Evolutionary conservation across 768 basidiomycete genomes (phyloP).

Genomic region (Termitomyces sp.): DNA sequence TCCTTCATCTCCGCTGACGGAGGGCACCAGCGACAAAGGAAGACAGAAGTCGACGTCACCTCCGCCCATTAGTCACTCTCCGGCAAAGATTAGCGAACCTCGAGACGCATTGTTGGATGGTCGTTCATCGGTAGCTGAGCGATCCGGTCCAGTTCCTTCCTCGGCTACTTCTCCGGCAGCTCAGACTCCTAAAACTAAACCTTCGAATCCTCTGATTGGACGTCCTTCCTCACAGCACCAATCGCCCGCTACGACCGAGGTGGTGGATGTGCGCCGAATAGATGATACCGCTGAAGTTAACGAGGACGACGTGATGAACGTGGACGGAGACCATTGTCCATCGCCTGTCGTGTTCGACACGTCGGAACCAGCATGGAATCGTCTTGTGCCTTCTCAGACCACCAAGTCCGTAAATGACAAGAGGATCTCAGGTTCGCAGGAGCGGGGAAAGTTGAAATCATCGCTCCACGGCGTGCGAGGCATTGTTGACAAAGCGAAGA

Average conservation of each 20-base stretch:
- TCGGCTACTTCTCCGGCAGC: not conserved
- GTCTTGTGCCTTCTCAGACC: constrained; percentile 1
- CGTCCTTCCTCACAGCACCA: not conserved
- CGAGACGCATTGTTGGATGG: not conserved
- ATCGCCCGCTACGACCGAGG: not conserved
- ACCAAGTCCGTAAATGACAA: not conserved
- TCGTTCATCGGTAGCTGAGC: not conserved
- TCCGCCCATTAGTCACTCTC: not conserved
- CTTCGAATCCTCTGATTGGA: not conserved
- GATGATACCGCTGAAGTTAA: not conserved
- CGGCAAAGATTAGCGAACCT: not conserved
- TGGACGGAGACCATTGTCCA: constrained; percentile 1
- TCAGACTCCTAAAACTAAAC: not conserved
- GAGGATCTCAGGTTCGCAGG: not conserved
- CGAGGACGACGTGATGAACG: constrained; percentile 3
- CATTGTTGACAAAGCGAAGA: not conserved
- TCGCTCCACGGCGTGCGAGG: not conserved
- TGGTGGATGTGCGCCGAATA: not conserved
- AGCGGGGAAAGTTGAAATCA: not conserved
- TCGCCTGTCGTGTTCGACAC: constrained; percentile 45
- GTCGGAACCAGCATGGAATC: constrained; percentile 42
- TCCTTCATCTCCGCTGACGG: not conserved
- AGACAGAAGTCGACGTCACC: not conserved
- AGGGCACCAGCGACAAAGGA: not conserved
- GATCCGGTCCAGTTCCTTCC: not conserved